Percentiles rank a stretch among this genome's conserved stretches.
phyloP scores from a whole-genome alignment of 2,329 filamentous ascomycete genomes.

The Xylariaceae sp. region DNA sequence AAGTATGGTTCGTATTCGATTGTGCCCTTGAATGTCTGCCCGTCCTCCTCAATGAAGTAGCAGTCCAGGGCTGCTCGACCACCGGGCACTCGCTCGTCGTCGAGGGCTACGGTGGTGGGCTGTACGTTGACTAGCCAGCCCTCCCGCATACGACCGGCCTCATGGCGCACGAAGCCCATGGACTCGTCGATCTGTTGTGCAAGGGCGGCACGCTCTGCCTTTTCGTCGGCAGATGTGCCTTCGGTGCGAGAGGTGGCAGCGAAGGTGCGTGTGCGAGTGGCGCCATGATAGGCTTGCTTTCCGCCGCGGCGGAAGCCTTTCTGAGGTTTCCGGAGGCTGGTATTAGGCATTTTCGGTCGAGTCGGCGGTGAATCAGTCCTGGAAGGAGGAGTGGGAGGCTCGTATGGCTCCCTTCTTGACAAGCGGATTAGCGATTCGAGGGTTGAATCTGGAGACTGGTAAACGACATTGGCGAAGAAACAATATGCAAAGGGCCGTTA shows the following conservation, averaged over 20 bases:
- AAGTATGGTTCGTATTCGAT: slow-evolving; percentile 98
- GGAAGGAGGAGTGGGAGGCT: slow-evolving; percentile 4
- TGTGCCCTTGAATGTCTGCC: slow-evolving; percentile 90
- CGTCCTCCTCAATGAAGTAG: slow-evolving; percentile 91
- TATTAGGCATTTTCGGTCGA: slow-evolving; percentile 52
- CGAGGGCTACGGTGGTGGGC: slow-evolving; percentile 67
- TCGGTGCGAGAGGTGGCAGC: slow-evolving; percentile 76
- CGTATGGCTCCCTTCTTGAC: not conserved
- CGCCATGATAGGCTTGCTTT: slow-evolving; percentile 69
- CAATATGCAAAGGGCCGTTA: not conserved
- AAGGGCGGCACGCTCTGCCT: slow-evolving; percentile 78
- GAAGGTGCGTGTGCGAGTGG: slow-evolving; percentile 69
- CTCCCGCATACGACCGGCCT: slow-evolving; percentile 73
- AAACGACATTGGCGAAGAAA: slow-evolving; percentile 13
- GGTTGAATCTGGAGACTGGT: slow-evolving; percentile 2
- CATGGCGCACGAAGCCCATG: slow-evolving; percentile 91
- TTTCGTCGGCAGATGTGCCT: slow-evolving; percentile 88
- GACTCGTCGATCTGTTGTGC: slow-evolving; percentile 89
- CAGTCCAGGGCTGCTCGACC: slow-evolving; percentile 91
- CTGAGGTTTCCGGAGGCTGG: slow-evolving; percentile 56
- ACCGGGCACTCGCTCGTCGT: slow-evolving; percentile 79
- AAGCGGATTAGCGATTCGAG: slow-evolving; percentile 8
- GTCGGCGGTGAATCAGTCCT: not conserved
- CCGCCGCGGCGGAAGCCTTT: slow-evolving; percentile 67
- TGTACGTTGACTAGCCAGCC: slow-evolving; percentile 98